A percentile compares a stretch with the other conserved stretches of the same genome.
Conservation (phyloP, 139 green algal genomes). For the Asterochloris erici region DNA sequence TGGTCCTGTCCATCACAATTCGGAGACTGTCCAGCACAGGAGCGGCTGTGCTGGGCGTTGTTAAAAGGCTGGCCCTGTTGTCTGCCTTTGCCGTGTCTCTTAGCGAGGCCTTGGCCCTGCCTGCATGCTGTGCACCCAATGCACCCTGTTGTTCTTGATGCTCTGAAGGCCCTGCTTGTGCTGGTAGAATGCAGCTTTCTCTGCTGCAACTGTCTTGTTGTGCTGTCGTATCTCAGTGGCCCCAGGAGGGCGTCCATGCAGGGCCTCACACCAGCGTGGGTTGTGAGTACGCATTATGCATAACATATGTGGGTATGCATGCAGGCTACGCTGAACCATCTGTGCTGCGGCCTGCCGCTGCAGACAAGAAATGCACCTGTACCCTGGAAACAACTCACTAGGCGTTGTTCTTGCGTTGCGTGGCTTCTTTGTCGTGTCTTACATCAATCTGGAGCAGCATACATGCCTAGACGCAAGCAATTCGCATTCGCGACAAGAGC, state of each 20-base stretch:
- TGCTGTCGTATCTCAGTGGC: too few species aligned
- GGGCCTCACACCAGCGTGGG: neutral
- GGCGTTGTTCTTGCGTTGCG: conserved; percentile 35
- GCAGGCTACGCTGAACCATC: too few species aligned
- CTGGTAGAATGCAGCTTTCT: too few species aligned
- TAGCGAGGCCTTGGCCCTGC: conserved; percentile 15
- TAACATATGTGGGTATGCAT: too few species aligned
- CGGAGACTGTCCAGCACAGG: conserved; percentile 44
- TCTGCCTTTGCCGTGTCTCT: conserved; percentile 45
- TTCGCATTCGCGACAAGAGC: too few species aligned
- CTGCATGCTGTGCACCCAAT: neutral
- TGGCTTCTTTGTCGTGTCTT: conserved; percentile 40
- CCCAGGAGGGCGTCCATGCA: too few species aligned
- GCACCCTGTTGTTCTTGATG: too few species aligned
- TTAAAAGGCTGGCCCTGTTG: conserved; percentile 56
- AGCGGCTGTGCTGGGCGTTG: conserved; percentile 57
- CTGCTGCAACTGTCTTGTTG: too few species aligned
- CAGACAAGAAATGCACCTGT: conserved; percentile 39
- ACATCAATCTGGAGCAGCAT: conserved; percentile 19
- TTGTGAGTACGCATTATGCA: too few species aligned
- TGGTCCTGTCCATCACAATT: conserved; percentile 47
- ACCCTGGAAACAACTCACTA: conserved; percentile 39
- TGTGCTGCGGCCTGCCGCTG: neutral
- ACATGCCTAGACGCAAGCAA: too few species aligned
- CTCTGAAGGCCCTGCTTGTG: too few species aligned